Evolutionary conservation across 768 basidiomycete genomes (phyloP), one percentile per base, ranked within the genome.

Genomic region (Sporobolomyces roseus): DNA sequence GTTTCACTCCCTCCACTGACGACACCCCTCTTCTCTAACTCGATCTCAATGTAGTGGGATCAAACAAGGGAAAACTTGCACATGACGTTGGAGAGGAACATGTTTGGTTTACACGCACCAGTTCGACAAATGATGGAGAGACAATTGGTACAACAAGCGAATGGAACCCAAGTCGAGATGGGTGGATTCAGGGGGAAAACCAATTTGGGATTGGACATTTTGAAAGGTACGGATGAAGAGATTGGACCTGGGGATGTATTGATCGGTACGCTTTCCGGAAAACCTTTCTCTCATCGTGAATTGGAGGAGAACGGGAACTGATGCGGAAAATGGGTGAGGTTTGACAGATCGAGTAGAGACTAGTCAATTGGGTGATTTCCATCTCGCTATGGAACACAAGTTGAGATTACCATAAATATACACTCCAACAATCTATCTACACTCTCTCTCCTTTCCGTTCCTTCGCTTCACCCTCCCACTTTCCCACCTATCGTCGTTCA

Each of bases 121-220:
- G 85, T 94, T 79, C 85, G 93, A 35, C 82, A 86, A 60, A 82
- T 96, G 71, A 98, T 98, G 96, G 96, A 99, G 79, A 85, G 92
- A 76, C 88, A 88, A 81, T 84, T 93, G 48, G 90, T 93, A n/a
- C n/a, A n/a, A n/a, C n/a, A n/a, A n/a, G n/a, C n/a, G n/a, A 32
- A 51, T 36, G 58, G 46, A 33, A 54, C 51, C 1, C 71, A 59
- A 1, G 21, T 61, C 9, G 16, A 27, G 12, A 30, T 62, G 25
- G 41, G 35, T 10, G 71, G 71, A 1, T 70, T 73, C 65, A 64
- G 61, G 5, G 75, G 75, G 1, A 59, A 73, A 1, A 85, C 86
- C 16, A 96, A 97, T 80, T 77, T 97, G 45, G 88, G 90, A 72
- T 85, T 93, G 32, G 94, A 99, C 78, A 90, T 98, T 74, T 79